A percentile compares a stretch with the other conserved stretches of the same genome.
These are phyloP conservation scores for Rhodotorula toruloides DNA, from an alignment of 768 basidiomycete species.

Conservation along the genomic window DNA sequence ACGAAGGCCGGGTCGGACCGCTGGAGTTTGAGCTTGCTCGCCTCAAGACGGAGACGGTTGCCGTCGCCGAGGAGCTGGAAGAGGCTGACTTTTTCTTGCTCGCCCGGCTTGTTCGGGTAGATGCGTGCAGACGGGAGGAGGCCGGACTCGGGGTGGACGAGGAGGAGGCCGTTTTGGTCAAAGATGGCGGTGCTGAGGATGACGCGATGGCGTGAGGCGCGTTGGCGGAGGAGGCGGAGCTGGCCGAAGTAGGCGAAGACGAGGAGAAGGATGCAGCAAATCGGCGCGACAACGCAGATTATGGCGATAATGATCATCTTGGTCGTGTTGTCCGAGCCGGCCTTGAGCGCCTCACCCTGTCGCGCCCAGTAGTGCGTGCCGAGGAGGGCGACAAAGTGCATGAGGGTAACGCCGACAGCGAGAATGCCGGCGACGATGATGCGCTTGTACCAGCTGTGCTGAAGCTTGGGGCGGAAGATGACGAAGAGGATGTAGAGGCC, in stretches of 20 bases:
- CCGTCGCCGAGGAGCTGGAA: constrained; percentile 6
- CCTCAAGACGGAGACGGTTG: constrained; percentile 24
- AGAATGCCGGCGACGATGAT: constrained; percentile 29
- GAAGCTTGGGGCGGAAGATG: constrained; percentile 34
- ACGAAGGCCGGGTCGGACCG: constrained; percentile 31
- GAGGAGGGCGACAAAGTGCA: constrained; percentile 38
- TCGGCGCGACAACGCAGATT: constrained; percentile 34
- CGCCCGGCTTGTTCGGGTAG: constrained; percentile 3
- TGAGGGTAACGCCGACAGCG: constrained; percentile 20
- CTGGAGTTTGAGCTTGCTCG: constrained; percentile 26
- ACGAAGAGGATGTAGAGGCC: constrained; percentile 37
- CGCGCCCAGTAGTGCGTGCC: constrained; percentile 27
- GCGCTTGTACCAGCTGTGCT: constrained; percentile 34
- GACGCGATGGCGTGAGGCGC: constrained; percentile 29
- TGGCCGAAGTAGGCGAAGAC: constrained; percentile 34
- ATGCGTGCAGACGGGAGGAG: constrained; percentile 35
- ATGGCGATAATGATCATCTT: constrained; percentile 31
- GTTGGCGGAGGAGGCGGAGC: constrained; percentile 22
- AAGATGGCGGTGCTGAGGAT: constrained; percentile 35
- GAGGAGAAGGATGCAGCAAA: constrained; percentile 34
- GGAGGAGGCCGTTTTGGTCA: constrained; percentile 31
- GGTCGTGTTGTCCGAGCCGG: constrained; percentile 4
- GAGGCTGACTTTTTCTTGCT: constrained; percentile 5
- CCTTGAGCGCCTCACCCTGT: neutral
- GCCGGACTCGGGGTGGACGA: constrained; percentile 32